Conservation (phyloP, 2,329 filamentous ascomycete genomes). For the Sclerotiophoma versabilis region DNA sequence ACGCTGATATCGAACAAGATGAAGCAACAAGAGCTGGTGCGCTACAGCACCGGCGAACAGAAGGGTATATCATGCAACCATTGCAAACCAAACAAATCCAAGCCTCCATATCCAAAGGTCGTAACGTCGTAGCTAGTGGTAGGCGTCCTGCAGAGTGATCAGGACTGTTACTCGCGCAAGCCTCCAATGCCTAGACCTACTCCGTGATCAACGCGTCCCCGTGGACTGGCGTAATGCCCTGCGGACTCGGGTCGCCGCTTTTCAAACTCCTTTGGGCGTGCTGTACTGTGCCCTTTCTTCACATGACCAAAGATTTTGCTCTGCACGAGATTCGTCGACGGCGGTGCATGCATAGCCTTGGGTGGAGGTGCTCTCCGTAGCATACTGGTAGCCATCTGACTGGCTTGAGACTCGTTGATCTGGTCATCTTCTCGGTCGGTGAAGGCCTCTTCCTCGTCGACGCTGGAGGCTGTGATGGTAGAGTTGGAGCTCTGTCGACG, state of each 20-base stretch:
- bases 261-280: constrained; percentile 40
- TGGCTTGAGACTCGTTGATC: constrained; percentile 76
- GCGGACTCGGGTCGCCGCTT: constrained; percentile 40
- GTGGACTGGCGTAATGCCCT: constrained; percentile 44
- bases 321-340: constrained; percentile 55
- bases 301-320: constrained; percentile 69
- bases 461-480: constrained; percentile 52
- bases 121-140: constrained; percentile 26
- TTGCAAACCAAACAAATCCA: constrained; percentile 7
- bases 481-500: constrained; percentile 75
- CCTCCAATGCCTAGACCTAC: constrained; percentile 65
- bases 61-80: constrained; percentile 29
- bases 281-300: constrained; percentile 59
- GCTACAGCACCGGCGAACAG: constrained; percentile 11
- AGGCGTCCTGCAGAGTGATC: constrained; percentile 23
- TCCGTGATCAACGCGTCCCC: constrained; percentile 56
- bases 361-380: constrained; percentile 64
- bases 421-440: constrained; percentile 73
- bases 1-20: constrained; percentile 2
- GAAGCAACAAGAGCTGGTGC: not conserved
- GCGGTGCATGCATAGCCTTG: constrained; percentile 40
- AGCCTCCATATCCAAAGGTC: constrained; percentile 4
- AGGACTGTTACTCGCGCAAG: constrained; percentile 38
- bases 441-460: constrained; percentile 53
- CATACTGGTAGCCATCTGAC: constrained; percentile 77